Percentiles rank a stretch among this genome's conserved stretches.
phyloP scores from a whole-genome alignment of 2,329 filamentous ascomycete genomes.

The Penicillium sp. region DNA sequence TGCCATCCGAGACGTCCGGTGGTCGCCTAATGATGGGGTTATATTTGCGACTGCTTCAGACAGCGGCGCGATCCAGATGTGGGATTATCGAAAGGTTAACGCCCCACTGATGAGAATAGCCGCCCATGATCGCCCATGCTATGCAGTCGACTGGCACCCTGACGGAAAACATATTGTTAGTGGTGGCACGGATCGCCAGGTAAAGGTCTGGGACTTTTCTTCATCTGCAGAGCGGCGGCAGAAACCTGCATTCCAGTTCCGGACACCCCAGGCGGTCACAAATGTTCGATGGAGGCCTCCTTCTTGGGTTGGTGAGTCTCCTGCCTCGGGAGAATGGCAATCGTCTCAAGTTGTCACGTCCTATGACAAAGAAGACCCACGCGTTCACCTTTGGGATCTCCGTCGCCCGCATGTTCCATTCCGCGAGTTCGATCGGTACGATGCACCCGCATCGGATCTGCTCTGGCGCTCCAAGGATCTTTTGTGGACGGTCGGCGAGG shows the following conservation, averaged over 20 bases:
- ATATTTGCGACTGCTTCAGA: slow-evolving; percentile 66
- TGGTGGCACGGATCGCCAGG: slow-evolving; percentile 61
- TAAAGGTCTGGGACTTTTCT: slow-evolving; percentile 66
- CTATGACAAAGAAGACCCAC: slow-evolving; percentile 61
- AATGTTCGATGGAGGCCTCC: slow-evolving; percentile 64
- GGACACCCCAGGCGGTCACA: slow-evolving; percentile 61
- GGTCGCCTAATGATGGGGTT: slow-evolving; percentile 63
- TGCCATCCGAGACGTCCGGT: slow-evolving; percentile 63
- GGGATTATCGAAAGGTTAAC: slow-evolving; percentile 61
- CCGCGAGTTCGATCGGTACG: slow-evolving; percentile 59
- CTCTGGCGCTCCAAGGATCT: slow-evolving; percentile 65
- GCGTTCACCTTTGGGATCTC: slow-evolving; percentile 65
- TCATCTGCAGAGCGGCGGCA: slow-evolving; percentile 55
- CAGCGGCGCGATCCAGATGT: slow-evolving; percentile 62
- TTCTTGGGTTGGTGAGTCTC: slow-evolving; percentile 54
- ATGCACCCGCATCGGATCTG: slow-evolving; percentile 58
- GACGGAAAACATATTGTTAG: slow-evolving; percentile 65
- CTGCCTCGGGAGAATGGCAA: slow-evolving; percentile 56
- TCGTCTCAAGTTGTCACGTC: slow-evolving; percentile 63
- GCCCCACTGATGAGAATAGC: slow-evolving; percentile 60
- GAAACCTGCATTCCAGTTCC: slow-evolving; percentile 59
- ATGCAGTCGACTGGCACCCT: slow-evolving; percentile 66
- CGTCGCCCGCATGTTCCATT: slow-evolving; percentile 62
- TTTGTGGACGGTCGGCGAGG: slow-evolving; percentile 63
- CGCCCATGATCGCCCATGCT: slow-evolving; percentile 62